These are phyloP conservation scores for Raphanus sativus DNA, from an alignment of 345 rosid species.

Conservation along the genomic window DNA sequence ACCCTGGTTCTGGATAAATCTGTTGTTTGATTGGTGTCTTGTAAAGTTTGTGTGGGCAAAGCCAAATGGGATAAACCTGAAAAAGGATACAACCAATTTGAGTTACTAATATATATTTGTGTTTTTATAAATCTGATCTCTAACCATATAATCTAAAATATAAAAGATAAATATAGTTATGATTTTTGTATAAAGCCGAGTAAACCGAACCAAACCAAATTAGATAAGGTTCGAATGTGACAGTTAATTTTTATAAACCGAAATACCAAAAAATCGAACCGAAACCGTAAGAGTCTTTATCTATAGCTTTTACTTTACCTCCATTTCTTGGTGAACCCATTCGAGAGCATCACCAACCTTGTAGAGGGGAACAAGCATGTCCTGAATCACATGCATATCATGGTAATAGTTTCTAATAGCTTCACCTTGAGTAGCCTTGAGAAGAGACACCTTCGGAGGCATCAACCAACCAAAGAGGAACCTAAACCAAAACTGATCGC, in stretches of 20 bases:
- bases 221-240: too few species aligned
- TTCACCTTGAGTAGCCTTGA: conserved; percentile 95
- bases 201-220: background rate
- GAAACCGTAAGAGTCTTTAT: background rate
- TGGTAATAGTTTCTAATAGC: conserved; percentile 96
- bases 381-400: conserved; percentile 96
- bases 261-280: background rate
- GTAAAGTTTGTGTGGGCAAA: conserved; percentile 84
- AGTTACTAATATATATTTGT: too few species aligned
- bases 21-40: conserved; percentile 72
- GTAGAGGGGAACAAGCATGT: conserved; percentile 97
- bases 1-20: conserved; percentile 88
- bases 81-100: background rate
- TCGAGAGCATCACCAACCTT: conserved; percentile 94
- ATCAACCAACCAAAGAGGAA: conserved; percentile 86
- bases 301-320: conserved; percentile 49
- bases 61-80: conserved; percentile 70
- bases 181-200: background rate
- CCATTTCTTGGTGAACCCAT: conserved; percentile 96
- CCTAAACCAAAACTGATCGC: conserved; percentile 91
- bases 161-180: too few species aligned
- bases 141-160: background rate
- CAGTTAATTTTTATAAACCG: background rate
- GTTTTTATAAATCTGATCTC: background rate
- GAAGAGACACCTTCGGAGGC: conserved; percentile 98